phyloP scores from a whole-genome alignment of 2,329 filamentous ascomycete genomes.

The Botryotinia calthae region DNA sequence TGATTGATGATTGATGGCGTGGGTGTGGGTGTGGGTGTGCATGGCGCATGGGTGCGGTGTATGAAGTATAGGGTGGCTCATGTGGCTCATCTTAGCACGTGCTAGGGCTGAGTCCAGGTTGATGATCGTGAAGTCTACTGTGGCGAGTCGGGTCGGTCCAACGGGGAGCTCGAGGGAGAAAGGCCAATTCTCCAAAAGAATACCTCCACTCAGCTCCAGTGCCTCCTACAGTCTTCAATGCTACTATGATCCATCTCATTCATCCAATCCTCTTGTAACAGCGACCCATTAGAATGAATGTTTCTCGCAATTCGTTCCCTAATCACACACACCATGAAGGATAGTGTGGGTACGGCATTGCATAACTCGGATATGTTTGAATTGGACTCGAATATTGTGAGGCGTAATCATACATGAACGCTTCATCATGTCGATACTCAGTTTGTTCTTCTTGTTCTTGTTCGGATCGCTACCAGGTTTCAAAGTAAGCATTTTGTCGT shows the following conservation, averaged over 20 bases:
- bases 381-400: not conserved
- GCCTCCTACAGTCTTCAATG: not conserved
- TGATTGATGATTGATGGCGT: too few relatives aligned
- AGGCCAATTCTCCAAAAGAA: not conserved
- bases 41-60: too few relatives aligned
- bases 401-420: slow-evolving; percentile 12
- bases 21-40: too few relatives aligned
- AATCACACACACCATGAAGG: slow-evolving; percentile 17
- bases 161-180: not conserved
- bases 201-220: not conserved
- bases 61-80: not conserved
- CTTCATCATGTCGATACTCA: not conserved
- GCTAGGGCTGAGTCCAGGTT: not conserved
- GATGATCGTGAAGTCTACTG: not conserved
- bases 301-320: not conserved
- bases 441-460: slow-evolving; percentile 4
- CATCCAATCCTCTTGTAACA: too few relatives aligned
- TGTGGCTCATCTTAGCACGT: not conserved
- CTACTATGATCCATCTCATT: not conserved
- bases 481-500: slow-evolving; percentile 6
- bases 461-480: not conserved
- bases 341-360: not conserved
- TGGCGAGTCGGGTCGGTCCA: not conserved
- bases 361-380: not conserved
- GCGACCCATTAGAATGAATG: not conserved